Evolutionary conservation across 768 basidiomycete genomes (phyloP), one percentile per base, ranked within the genome.

Genomic region (Lentinula edodes): DNA sequence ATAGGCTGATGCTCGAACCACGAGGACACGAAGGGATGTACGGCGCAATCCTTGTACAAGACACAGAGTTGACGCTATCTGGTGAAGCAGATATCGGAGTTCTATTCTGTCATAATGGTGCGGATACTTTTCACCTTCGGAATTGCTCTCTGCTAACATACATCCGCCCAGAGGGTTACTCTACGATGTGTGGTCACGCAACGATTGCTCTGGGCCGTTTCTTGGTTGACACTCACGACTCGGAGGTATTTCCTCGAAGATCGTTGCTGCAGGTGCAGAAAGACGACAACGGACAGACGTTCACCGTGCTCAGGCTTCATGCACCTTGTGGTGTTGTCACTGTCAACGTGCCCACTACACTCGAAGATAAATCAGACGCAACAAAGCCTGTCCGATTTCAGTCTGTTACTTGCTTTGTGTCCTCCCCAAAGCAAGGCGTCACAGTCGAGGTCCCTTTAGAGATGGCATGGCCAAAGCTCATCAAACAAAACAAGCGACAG

Each of bases 141-240:
- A 28, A 28, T 28, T 9, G 2, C 45, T 23, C 28, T 12, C 28
- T 42, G 28, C 9, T 42, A 16, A 58, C 35, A 63, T 16, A 1
- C 1, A 6, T 45, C 2, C 9, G 51, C 20, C 34, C 54, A 76
- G 76, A 76, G 67, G 76, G 76, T 0, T 78, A 75, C 63, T 76
- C 75, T 12, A 76, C 76, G 8, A 78, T 78, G 76, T 78, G 76
- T 52, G 76, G 76, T 0, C 76, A 78, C 57, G 76, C 75, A 7
- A 76, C 75, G 5, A 73, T 78, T 39, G 75, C 76, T 18, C 73
- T 78, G 0, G 76, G 76, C 3, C 73, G 76, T 9, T 75, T 78
- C 59, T 66, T 78, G 5, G 66, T 78, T 36, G 76, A 78, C 60
- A 76, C 75, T 8, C 67, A 71, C n/a, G 73, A 74, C 60, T 52